Evolutionary conservation across 495 filamentous ascomycete species (phyloP), one percentile per base, ranked within the genome.

Genomic region (Penicillium ochrochloron): DNA sequence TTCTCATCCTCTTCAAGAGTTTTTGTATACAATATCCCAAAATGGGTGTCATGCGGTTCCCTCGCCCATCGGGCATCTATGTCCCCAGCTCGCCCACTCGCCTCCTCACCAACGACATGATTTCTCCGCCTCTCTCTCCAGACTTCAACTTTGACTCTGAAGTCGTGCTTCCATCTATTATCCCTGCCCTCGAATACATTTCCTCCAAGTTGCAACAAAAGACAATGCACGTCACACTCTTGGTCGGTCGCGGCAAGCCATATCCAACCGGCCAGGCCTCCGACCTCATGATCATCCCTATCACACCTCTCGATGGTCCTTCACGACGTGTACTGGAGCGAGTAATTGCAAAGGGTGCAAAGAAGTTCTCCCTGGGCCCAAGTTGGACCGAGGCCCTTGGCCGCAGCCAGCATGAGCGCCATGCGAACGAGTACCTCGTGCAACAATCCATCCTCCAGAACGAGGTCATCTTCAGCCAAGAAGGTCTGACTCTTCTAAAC

Each of bases 391-490:
- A 82, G 46, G 74, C 75, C 25, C 62, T 80, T 33, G 66, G 68
- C 60, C 73, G 80, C 66, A 70, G 73, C 61, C 73, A 76, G 61
- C 63, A 76, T 61, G 74, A 82, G 34, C 72, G 75, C 57, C 65
- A 74, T 29, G 71, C 73, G 64, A 75, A 80, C 67, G 72, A 78
- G 37, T 83, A 90, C 63, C 78, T 93, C 3, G 77, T 90, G 33
- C 79, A 85, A 37, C 84, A 87, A 55, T 92, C 89, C 10, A 81
- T 91, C 29, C 69, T 80, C 48, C 89, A 92, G 69, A 89, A 91
- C 67, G 86, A 90, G 55, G 78, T 89, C 34, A 76, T 92, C 59
- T 92, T 89, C 79, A 83, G 85, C 31, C 85, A 87, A n/a, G 88
- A 89, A 52, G 88, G 87, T 39, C 76, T 93, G 34, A 90, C 85